Percentiles rank a stretch among this genome's conserved stretches.
Conservation (phyloP, 495 filamentous ascomycete genomes). For the Talaromyces proteolyticus region DNA sequence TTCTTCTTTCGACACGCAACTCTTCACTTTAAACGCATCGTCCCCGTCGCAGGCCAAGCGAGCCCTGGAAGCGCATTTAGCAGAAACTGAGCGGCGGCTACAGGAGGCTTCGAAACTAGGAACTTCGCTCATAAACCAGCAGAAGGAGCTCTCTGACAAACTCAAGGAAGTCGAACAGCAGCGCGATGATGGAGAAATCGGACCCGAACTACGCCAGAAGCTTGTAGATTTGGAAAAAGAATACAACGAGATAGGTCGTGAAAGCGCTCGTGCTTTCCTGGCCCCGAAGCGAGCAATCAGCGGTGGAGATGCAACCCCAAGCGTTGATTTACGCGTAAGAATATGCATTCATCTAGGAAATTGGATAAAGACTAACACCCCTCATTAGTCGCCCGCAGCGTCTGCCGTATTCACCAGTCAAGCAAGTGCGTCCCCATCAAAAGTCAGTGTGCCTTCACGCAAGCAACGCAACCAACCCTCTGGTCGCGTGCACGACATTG, state of each 20-base stretch:
- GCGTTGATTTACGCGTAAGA: constrained; percentile 37
- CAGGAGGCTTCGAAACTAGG: constrained; percentile 87
- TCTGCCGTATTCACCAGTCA: constrained; percentile 72
- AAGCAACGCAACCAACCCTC: constrained; percentile 87
- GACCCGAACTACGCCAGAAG: constrained; percentile 75
- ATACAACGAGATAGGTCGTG: constrained; percentile 89
- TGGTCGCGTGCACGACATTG: constrained; percentile 83
- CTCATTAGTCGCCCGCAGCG: constrained; percentile 58
- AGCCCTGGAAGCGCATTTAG: constrained; percentile 83
- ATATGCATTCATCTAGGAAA: not conserved
- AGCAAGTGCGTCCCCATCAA: constrained; percentile 82
- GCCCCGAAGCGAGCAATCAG: constrained; percentile 70
- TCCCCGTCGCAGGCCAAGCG: constrained; percentile 84
- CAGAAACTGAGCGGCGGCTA: constrained; percentile 83
- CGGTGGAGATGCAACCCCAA: constrained; percentile 59
- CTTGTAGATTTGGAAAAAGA: constrained; percentile 85
- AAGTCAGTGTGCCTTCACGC: constrained; percentile 75
- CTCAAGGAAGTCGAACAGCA: constrained; percentile 79
- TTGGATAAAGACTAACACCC: not conserved
- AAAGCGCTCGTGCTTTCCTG: constrained; percentile 83
- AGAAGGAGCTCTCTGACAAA: constrained; percentile 70
- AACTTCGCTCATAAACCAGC: constrained; percentile 77
- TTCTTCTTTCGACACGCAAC: constrained; percentile 70
- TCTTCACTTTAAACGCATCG: constrained; percentile 68
- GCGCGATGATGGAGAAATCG: constrained; percentile 74